Evolutionary conservation across 1,139 yeast species (phyloP).

Genomic region (Magnusiomyces sp.): DNA sequence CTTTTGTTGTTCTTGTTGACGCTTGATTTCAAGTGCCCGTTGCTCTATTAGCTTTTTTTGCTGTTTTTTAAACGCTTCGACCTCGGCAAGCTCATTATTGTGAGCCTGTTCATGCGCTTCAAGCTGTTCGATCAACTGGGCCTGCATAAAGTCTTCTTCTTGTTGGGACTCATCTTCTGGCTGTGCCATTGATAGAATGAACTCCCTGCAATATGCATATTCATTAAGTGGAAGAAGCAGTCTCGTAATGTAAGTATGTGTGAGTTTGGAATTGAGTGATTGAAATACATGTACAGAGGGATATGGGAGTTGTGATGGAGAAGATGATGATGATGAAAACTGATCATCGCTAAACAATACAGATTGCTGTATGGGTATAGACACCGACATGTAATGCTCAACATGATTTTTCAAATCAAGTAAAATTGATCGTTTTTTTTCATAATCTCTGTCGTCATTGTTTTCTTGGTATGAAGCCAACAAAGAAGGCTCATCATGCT

Average conservation of each 20-base stretch:
- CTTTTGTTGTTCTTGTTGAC: not conserved
- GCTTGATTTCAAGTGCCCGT: not conserved
- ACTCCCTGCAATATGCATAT: not conserved
- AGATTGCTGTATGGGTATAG: not conserved
- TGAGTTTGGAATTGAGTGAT: not conserved
- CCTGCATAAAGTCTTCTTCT: not conserved
- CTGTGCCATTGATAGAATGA: not conserved
- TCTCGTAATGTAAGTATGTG: slow-evolving; percentile 1
- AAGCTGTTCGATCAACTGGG: not conserved
- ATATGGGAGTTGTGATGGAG: not conserved
- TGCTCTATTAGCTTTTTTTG: not conserved
- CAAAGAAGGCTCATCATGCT: not conserved
- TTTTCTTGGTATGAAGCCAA: not conserved
- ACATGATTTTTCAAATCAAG: not conserved
- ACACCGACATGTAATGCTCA: not conserved
- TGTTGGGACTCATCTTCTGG: not conserved
- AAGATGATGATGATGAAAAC: not conserved
- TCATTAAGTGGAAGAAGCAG: slow-evolving; percentile 4
- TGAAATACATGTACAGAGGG: not conserved
- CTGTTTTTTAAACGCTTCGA: not conserved
- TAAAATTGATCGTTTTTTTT: not conserved
- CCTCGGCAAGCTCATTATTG: not conserved
- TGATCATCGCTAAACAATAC: not conserved
- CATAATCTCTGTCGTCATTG: not conserved
- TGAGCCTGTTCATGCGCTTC: not conserved